Evolutionary conservation across 441 rosid genomes (phyloP), one percentile per base, ranked within the genome.

Genomic region (Biscutella laevigata): DNA sequence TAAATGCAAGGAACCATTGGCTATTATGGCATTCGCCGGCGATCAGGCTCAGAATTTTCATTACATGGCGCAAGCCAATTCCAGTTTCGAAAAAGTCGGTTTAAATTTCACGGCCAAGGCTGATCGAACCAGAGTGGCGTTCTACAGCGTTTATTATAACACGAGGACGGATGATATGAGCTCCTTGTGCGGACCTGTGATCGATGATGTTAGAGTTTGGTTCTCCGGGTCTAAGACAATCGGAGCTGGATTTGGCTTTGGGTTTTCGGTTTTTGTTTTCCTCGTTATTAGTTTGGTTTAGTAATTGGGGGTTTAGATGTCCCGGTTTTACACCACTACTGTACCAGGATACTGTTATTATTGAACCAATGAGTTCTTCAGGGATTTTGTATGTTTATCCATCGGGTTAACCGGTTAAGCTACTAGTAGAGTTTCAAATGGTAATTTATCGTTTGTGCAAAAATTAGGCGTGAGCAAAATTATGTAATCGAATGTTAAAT

Each of bases 141-240:
- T 91, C 68, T 91, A 74, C 59, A 91, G 96, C 9, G 70, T 91
- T 42, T 85, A 91, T 60, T 91, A 91, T 67, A 87, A 87, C 29
- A 87, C 96, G 4, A 80, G 98, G 78, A 81, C 71, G 0, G 94
- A 91, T 47, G 96, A 85, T 67, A 78, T 80, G 96, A 87, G 96
- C 77, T 87, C 94, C 1, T 62, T 91, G 11, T 91, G 96, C 6
- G 96, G 98, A 47, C 98, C 98, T 1, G 98, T 87, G 58, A 76
- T 87, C 38, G 98, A 90, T 15, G 85, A 87, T 28, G 77, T 90
- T 7, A 68, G 81, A 57, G 96, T 87, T 11, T 83, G 95, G 95
- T 77, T 70, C 61, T 78, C 90, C 0, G 71, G 71, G 9, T 73
- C 80, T 3, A 29, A 54, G 6, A 72, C 41, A 25, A 5, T 57